Evolutionary conservation across 768 basidiomycete genomes (phyloP), one percentile per base, ranked within the genome.

Genomic region (Collybia nuda): DNA sequence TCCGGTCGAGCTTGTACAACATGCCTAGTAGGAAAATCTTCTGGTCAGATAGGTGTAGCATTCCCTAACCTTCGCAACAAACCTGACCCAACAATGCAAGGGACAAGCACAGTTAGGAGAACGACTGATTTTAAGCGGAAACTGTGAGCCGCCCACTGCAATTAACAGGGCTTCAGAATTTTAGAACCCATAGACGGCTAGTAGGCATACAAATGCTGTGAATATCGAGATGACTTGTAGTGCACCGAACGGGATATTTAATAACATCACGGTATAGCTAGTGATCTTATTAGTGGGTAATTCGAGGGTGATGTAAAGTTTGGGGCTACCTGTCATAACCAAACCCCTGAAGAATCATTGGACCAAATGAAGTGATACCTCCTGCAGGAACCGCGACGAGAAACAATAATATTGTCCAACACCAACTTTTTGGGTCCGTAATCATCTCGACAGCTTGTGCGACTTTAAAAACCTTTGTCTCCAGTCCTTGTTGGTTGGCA

Each of bases 401-500:
- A 26, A 69, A 55, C 26, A 61, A 48, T 6, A 69, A 52, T 5
- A 52, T 21, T 59, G 66, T 60, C 67, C 69, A 69, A 38, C 60
- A 66, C 67, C 69, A 71, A 38, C 67, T 68, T 50, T 71, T 71
- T 12, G 66, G 26, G 44, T 69, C 69, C 19, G 61, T 50, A 9
- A 71, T 44, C 61, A 64, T 71, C 45, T 71, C 69, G 6, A 58
- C 21, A 11, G 60, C 61, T 46, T 71, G 69, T 1, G 52, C 46
- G 0, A 60, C 41, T 44, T 71, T 71, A 63, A 71, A 69, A 1
- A 47, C 47, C 41, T 69, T 68, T 1, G 62, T 66, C 41, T 67
- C 64, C 14, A 68, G 50, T 4, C 67, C 69, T 56, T 71, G 69
- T 46, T 71, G 67, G 48, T 71, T 69, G 12, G 67, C 67, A 22